These are phyloP conservation scores for Penicillium angulare DNA, from an alignment of 495 filamentous ascomycete species.

Conservation along the genomic window DNA sequence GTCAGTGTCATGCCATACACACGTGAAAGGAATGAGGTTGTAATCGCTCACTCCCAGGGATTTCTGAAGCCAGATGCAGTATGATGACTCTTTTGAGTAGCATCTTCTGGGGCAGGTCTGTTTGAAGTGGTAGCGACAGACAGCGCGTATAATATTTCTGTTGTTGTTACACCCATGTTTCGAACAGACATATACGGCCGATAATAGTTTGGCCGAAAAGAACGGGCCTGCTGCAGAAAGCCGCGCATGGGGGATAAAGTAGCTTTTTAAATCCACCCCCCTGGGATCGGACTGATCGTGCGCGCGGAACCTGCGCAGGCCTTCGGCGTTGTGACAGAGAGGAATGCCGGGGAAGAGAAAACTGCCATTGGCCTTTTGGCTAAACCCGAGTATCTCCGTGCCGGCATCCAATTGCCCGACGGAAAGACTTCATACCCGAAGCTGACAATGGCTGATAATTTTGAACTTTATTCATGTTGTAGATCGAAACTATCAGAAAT, in stretches of 20 bases:
- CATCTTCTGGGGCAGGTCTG: constrained; percentile 53
- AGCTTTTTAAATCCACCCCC: constrained; percentile 7
- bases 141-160: constrained; percentile 53
- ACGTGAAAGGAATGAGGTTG: neutral
- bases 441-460: neutral
- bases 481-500: neutral
- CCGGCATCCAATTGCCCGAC: constrained; percentile 7
- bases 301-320: constrained; percentile 6
- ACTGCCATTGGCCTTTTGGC: neutral
- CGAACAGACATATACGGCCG: constrained; percentile 19
- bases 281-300: neutral
- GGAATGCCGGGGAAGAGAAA: constrained; percentile 6
- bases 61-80: constrained; percentile 58
- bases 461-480: neutral
- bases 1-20: constrained; percentile 15
- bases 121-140: constrained; percentile 46
- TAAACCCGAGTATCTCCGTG: constrained; percentile 23
- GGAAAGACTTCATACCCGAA: constrained; percentile 2
- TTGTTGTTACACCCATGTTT: constrained; percentile 43
- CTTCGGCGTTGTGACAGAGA: constrained; percentile 1
- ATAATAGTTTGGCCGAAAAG: constrained; percentile 5
- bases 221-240: constrained; percentile 22
- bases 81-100: constrained; percentile 56
- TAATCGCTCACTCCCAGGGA: constrained; percentile 52
- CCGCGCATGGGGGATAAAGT: constrained; percentile 27